Evolutionary conservation across 768 basidiomycete species (phyloP).

Genomic region (Heimioporus sp.): DNA sequence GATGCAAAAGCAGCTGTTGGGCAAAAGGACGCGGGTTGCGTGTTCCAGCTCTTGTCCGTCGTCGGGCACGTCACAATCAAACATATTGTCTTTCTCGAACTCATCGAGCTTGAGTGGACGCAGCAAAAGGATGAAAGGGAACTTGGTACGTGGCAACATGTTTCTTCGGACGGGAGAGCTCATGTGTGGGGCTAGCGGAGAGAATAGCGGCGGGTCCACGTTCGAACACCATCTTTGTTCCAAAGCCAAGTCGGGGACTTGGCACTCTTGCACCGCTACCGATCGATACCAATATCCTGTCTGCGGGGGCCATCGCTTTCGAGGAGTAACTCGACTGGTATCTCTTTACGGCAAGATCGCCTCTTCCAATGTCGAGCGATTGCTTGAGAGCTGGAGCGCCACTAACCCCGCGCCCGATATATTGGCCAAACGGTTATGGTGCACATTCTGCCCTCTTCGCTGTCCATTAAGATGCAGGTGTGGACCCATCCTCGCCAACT

Average conservation of each 20-base stretch:
- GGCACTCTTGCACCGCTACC: no score
- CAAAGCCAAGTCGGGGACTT: no score
- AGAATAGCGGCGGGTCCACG: constrained; percentile 48
- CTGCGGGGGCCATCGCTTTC: constrained; percentile 26
- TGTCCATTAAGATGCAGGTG: constrained; percentile 83
- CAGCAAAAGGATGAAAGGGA: constrained; percentile 89
- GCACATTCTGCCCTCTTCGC: constrained; percentile 49
- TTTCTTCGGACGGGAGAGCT: not conserved
- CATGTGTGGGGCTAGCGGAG: constrained; percentile 42
- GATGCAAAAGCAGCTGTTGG: constrained; percentile 8
- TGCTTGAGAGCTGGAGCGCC: constrained; percentile 45
- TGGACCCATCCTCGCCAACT: not conserved
- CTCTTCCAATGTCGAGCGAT: constrained; percentile 26
- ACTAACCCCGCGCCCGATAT: constrained; percentile 62
- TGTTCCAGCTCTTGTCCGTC: no score
- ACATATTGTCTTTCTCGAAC: constrained; percentile 93
- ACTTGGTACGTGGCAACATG: constrained; percentile 48
- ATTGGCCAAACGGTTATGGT: constrained; percentile 57
- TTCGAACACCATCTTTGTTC: constrained; percentile 35
- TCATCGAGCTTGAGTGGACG: constrained; percentile 96
- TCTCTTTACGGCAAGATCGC: constrained; percentile 17
- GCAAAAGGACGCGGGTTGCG: constrained; percentile 65
- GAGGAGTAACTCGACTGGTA: constrained; percentile 27
- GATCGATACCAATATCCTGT: constrained; percentile 28
- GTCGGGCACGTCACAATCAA: constrained; percentile 98